phyloP scores from a whole-genome alignment of 2,329 filamentous ascomycete species.

The Paecilomyces fulvus region DNA sequence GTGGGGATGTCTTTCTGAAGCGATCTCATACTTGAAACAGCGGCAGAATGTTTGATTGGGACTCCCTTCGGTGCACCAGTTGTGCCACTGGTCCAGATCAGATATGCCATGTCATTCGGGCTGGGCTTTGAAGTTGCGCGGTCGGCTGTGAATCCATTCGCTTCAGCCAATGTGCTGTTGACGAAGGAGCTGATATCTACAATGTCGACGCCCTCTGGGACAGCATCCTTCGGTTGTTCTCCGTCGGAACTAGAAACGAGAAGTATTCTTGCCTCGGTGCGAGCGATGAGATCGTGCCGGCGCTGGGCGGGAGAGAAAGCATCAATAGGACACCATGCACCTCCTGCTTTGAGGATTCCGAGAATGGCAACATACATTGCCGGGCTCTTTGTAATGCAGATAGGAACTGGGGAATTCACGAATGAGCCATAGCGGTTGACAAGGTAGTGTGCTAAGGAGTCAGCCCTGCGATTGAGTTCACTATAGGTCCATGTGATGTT shows the following conservation, averaged over 20 bases:
- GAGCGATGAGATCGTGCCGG: conserved; percentile 30
- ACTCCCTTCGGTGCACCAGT: conserved; percentile 33
- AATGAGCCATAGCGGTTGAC: conserved; percentile 16
- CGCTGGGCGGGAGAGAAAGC: conserved; percentile 29
- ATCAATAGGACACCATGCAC: conserved; percentile 35
- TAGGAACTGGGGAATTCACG: conserved; percentile 20
- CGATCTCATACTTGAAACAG: conserved; percentile 27
- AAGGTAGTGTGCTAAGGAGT: conserved; percentile 22
- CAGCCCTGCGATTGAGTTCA: conserved; percentile 27
- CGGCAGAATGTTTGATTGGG: conserved; percentile 28
- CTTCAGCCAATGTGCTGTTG: not conserved
- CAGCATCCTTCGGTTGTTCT: conserved; percentile 14
- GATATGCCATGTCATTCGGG: conserved; percentile 20
- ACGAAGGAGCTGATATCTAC: conserved; percentile 21
- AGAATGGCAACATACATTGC: conserved; percentile 34
- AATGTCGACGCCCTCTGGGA: conserved; percentile 17
- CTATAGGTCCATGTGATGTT: conserved; percentile 25
- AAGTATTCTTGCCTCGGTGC: conserved; percentile 23
- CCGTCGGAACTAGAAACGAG: conserved; percentile 17
- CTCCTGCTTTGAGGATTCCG: conserved; percentile 35
- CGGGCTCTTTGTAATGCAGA: conserved; percentile 33
- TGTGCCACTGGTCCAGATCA: conserved; percentile 34
- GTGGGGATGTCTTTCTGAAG: conserved; percentile 23
- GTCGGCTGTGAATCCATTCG: not conserved
- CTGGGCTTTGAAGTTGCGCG: not conserved